These are phyloP conservation scores for Paraglomus brasilianum DNA, from an alignment of 192 early-diverging fungal genomes.

Conservation along the genomic window DNA sequence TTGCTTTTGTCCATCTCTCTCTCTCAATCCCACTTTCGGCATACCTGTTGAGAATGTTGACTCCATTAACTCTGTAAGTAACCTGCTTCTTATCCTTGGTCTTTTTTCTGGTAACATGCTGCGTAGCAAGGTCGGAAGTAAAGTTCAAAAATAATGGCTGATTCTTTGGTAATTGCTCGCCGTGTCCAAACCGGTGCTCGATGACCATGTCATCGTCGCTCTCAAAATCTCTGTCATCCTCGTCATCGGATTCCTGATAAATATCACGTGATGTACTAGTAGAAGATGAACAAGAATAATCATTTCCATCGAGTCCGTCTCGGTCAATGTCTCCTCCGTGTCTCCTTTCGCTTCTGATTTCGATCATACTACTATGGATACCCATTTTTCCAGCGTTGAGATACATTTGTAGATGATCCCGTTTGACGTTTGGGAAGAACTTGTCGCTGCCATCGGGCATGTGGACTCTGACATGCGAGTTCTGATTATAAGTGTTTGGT, in stretches of 20 bases:
- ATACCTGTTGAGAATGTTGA: slow-evolving; percentile 62
- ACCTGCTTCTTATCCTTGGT: slow-evolving; percentile 31
- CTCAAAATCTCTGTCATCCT: neutral
- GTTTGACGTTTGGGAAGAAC: slow-evolving; percentile 11
- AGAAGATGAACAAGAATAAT: slow-evolving; percentile 1
- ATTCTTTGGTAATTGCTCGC: neutral
- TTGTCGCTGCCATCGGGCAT: slow-evolving; percentile 7
- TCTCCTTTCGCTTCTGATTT: too few relatives aligned
- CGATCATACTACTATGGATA: neutral
- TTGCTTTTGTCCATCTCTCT: too few relatives aligned
- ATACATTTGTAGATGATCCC: slow-evolving; percentile 5
- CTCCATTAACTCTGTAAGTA: slow-evolving; percentile 60
- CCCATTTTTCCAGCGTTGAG: neutral
- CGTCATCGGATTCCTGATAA: neutral
- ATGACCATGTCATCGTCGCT: neutral
- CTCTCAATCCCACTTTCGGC: slow-evolving; percentile 17
- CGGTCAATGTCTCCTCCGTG: too few relatives aligned
- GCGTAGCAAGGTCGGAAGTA: slow-evolving; percentile 12
- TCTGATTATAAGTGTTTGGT: slow-evolving; percentile 8
- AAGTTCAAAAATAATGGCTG: slow-evolving; percentile 15
- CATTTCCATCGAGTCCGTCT: neutral
- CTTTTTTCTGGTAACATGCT: slow-evolving; percentile 2
- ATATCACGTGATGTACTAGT: slow-evolving; percentile 1
- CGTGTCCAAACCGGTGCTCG: neutral
- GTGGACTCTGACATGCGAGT: slow-evolving; percentile 3